A percentile compares a stretch with the other conserved stretches of the same genome.
Conservation (phyloP, 2,329 filamentous ascomycete species). For the Exserohilum turcica region DNA sequence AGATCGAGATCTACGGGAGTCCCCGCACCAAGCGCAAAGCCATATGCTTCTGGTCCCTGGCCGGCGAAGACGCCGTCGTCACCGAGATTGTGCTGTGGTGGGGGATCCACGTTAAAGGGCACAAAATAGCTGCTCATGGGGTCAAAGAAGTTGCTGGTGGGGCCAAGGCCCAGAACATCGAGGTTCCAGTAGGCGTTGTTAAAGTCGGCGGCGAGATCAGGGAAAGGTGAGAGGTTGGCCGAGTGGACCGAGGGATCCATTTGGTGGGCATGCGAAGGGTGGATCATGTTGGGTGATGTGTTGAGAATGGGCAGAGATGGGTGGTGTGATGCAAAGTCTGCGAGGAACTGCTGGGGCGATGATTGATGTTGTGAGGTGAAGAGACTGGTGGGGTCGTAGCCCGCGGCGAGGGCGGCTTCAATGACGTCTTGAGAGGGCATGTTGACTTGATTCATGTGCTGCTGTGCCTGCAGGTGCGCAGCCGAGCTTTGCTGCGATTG, state of each 20-base stretch:
- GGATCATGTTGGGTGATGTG: conserved; percentile 38
- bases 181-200: conserved; percentile 41
- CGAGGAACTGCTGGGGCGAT: conserved; percentile 44
- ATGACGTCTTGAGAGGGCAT: conserved; percentile 40
- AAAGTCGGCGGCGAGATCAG: conserved; percentile 42
- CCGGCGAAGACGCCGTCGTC: conserved; percentile 44
- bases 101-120: conserved; percentile 88
- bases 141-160: conserved; percentile 43
- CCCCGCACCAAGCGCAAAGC: conserved; percentile 15
- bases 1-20: conserved; percentile 18
- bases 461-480: conserved; percentile 37
- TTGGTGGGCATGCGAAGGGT: conserved; percentile 37
- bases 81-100: conserved; percentile 45
- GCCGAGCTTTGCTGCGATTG: conserved; percentile 31
- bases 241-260: conserved; percentile 22
- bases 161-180: conserved; percentile 35
- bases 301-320: conserved; percentile 48
- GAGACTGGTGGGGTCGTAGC: conserved; percentile 37
- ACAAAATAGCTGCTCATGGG: conserved; percentile 80
- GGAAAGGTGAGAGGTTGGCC: conserved; percentile 35
- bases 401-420: conserved; percentile 31
- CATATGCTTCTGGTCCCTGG: conserved; percentile 17
- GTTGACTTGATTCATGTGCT: conserved; percentile 37
- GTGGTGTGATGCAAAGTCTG: conserved; percentile 55
- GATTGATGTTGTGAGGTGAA: conserved; percentile 32